These are phyloP conservation scores for Ajuga reptans DNA, from an alignment of 305 asterid genomes.

Conservation along the genomic window DNA sequence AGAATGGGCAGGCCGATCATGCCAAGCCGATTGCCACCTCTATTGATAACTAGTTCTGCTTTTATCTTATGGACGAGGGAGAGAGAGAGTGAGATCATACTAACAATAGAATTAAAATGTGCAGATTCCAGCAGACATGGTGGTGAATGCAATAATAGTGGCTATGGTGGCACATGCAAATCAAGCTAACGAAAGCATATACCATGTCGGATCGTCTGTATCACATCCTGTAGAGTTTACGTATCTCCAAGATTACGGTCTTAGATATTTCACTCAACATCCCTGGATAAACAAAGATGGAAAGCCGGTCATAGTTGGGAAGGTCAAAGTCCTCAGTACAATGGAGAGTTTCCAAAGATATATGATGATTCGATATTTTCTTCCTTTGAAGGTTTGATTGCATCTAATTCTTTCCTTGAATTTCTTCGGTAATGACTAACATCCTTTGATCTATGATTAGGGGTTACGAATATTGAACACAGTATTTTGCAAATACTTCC, in stretches of 20 bases:
- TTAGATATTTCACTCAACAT: slow-evolving; percentile 32
- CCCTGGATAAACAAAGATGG: slow-evolving; percentile 50
- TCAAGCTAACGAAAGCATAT: slow-evolving; percentile 32
- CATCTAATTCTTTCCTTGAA: not conserved
- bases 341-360: slow-evolving; percentile 45
- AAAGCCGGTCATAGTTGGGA: slow-evolving; percentile 41
- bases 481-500: slow-evolving; percentile 52
- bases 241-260: slow-evolving; percentile 31
- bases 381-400: slow-evolving; percentile 52
- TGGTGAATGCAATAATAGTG: slow-evolving; percentile 70
- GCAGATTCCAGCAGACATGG: slow-evolving; percentile 92
- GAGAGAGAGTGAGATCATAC: not conserved
- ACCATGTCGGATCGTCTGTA: slow-evolving; percentile 52
- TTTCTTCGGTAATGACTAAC: not conserved
- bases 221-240: slow-evolving; percentile 32
- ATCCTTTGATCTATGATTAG: slow-evolving; percentile 23
- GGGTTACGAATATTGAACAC: slow-evolving; percentile 46
- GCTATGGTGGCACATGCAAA: slow-evolving; percentile 59
- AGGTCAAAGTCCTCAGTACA: slow-evolving; percentile 33
- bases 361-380: slow-evolving; percentile 40
- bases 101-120: not conserved
- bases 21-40: no score
- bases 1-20: no score
- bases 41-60: no score
- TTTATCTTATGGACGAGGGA: no score